phyloP scores from a whole-genome alignment of 108 stramenopile species.

The Cyclostephanos tholiformis region DNA sequence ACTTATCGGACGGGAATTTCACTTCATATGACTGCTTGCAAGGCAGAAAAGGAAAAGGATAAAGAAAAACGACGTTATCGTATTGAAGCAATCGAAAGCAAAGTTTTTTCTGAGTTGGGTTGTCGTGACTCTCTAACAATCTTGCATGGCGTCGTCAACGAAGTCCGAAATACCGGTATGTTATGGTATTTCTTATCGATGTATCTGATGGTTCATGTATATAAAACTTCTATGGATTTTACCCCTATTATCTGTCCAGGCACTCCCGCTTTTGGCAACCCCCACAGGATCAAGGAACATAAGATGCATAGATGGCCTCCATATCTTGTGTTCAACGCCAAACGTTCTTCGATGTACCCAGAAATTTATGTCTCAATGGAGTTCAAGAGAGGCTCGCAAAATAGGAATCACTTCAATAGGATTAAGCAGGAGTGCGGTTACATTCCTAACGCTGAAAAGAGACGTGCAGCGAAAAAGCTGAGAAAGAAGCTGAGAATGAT shows the following conservation, averaged over 20 bases:
- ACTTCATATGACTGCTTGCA: slow-evolving; percentile 5
- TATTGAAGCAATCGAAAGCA: slow-evolving; percentile 25
- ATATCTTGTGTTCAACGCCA: slow-evolving; percentile 48
- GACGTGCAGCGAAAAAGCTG: neutral
- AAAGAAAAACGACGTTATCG: slow-evolving; percentile 19
- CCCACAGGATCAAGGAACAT: slow-evolving; percentile 33
- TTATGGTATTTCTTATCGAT: neutral
- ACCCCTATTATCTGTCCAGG: neutral
- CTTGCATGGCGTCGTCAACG: slow-evolving; percentile 16
- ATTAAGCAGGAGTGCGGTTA: slow-evolving; percentile 24
- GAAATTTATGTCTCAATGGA: slow-evolving; percentile 39
- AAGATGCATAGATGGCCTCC: slow-evolving; percentile 45
- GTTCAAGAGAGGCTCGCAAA: slow-evolving; percentile 45
- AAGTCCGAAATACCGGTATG: slow-evolving; percentile 5
- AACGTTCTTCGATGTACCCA: slow-evolving; percentile 43
- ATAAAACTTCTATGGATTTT: neutral
- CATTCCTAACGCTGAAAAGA: slow-evolving; percentile 12
- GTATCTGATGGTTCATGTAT: neutral
- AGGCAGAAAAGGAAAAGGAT: neutral
- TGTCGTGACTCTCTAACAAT: slow-evolving; percentile 5
- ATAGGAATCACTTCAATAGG: slow-evolving; percentile 38
- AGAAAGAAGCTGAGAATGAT: slow-evolving; percentile 5
- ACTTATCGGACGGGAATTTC: neutral
- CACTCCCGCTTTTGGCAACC: slow-evolving; percentile 10
- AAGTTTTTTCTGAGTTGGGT: slow-evolving; percentile 5